Evolutionary conservation across 768 basidiomycete genomes (phyloP), one percentile per base, ranked within the genome.

Genomic region (Kwoniella pini): DNA sequence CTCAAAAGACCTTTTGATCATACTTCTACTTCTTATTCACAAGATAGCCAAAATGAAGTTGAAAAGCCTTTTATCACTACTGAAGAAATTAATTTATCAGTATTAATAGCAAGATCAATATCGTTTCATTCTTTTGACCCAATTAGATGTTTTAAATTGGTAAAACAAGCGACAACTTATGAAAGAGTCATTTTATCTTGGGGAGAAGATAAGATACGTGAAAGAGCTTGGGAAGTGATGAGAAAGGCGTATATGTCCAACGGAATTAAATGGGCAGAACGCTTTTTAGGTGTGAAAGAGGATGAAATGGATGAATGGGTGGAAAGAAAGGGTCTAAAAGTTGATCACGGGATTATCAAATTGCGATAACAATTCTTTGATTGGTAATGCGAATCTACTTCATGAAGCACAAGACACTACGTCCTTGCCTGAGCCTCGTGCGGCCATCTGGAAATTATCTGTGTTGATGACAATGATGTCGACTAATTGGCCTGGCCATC

Each of bases 221-320:
- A 72, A 28, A 46, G 68, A 50, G 67, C 69, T 9, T 72, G 71
- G 74, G 57, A 60, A 5, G 57, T 69, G 15, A 7, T 75, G 56
- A 57, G 43, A 42, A 65, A 58, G 46, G 58, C 57, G 3, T 75
- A 75, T 48, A 28, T 75, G 15, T 54, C 62, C 13, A 50, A 49
- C 15, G 28, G 61, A 15, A 12, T 54, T 1, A 48, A 26, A 11
- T 70, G 69, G 69, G 69, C 51, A 1, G 56, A 17, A 7, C 55
- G 44, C 53, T 50, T 62, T 24, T 27, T 64, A 55, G 67, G 62
- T 17, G n/a, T 30, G 53, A 30, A 43, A 11, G 40, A 40, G 19
- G 51, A 28, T 11, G 54, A 57, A 0, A 24, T 67, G 15, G 57
- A 45, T 28, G 19, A 30, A n/a, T 66, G 55, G 55, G 63, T 57